phyloP scores from a whole-genome alignment of 306 rosid genomes.

The Boehmeria nivea region DNA sequence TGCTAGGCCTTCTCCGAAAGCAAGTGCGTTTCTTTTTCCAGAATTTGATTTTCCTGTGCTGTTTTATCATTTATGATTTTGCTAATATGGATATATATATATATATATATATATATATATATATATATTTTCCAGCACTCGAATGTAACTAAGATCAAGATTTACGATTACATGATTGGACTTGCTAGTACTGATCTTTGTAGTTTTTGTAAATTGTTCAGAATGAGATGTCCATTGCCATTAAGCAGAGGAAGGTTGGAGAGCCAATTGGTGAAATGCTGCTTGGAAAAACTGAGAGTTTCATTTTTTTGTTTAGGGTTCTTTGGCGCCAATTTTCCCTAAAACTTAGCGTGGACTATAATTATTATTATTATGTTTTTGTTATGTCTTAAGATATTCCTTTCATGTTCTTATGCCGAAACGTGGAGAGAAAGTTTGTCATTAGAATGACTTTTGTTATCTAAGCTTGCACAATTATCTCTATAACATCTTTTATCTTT shows the following conservation, averaged over 20 bases:
- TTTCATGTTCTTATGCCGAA: no score
- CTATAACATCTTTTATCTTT: no score
- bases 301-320: constrained; percentile 2
- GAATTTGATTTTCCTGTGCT: background rate
- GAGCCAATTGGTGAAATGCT: constrained; percentile 69
- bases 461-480: no score
- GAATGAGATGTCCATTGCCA: constrained; percentile 66
- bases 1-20: constrained; percentile 76
- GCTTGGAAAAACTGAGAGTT: constrained; percentile 80
- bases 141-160: background rate
- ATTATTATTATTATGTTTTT: constrained; percentile 1
- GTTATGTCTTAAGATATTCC: no score
- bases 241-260: constrained; percentile 68
- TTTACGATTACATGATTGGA: no score
- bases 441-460: no score
- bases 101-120: no score
- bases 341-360: background rate
- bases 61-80: background rate
- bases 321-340: background rate
- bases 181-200: no score
- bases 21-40: constrained; percentile 36
- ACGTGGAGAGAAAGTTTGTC: no score
- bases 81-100: background rate
- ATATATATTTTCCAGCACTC: background rate
- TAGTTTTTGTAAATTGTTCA: constrained; percentile 25